phyloP scores from a whole-genome alignment of 345 rosid species.

The Hypericum androsaemum region DNA sequence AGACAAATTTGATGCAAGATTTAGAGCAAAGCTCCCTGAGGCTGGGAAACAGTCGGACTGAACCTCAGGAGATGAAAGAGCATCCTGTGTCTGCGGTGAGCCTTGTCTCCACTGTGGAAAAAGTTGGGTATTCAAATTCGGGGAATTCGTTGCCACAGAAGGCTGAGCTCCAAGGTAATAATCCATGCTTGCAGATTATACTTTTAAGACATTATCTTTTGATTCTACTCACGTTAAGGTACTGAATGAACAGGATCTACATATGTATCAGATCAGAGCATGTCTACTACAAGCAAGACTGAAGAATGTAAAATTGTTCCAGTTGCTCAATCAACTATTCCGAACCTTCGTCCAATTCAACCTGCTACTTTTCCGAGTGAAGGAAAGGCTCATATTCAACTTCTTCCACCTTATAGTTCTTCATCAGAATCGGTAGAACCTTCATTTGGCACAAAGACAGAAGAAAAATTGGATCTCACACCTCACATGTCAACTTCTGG shows the following conservation, averaged over 20 bases:
- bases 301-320: conserved; percentile 16
- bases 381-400: conserved; percentile 7
- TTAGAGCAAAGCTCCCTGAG: conserved; percentile 27
- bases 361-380: conserved; percentile 16
- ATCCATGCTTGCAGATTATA: conserved; percentile 5
- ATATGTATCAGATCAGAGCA: conserved; percentile 10
- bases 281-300: conserved; percentile 14
- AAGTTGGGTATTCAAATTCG: conserved; percentile 21
- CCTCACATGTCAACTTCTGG: conserved; percentile 7
- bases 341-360: conserved; percentile 20
- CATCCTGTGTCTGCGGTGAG: conserved; percentile 19
- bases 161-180: conserved; percentile 8
- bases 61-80: conserved; percentile 29
- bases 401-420: conserved; percentile 19
- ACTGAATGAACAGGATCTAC: conserved; percentile 13
- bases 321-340: conserved; percentile 23
- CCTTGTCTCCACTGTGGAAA: conserved; percentile 25
- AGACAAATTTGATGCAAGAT: conserved; percentile 19
- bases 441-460: conserved; percentile 10
- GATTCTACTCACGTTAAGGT: conserved; percentile 11
- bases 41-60: conserved; percentile 32
- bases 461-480: conserved; percentile 8
- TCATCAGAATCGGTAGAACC: conserved; percentile 11
- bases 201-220: conserved; percentile 20
- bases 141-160: conserved; percentile 17